Percentiles rank a stretch among this genome's conserved stretches.
These are phyloP conservation scores for Desmodesmus armatus DNA, from an alignment of 139 green algal species.

Conservation along the genomic window DNA sequence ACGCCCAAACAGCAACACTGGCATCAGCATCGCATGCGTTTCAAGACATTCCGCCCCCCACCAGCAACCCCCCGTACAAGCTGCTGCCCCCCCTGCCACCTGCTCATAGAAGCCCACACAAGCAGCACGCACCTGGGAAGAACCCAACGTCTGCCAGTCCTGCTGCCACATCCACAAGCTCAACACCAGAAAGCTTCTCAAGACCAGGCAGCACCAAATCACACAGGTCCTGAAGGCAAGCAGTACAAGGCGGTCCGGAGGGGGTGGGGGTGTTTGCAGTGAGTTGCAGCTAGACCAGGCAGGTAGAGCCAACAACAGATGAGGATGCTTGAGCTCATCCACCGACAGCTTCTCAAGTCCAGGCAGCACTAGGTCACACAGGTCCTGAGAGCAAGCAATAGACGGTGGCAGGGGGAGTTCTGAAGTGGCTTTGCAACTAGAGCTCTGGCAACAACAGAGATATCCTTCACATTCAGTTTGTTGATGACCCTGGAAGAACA, in stretches of 20 bases:
- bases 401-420: background rate
- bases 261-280: background rate
- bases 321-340: too few relatives aligned
- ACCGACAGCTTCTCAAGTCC: background rate
- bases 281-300: too few relatives aligned
- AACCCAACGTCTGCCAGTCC: slow-evolving; percentile 33
- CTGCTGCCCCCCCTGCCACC: too few relatives aligned
- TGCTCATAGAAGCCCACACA: too few relatives aligned
- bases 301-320: too few relatives aligned
- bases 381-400: background rate
- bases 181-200: background rate
- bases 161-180: slow-evolving; percentile 20
- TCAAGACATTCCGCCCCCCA: too few relatives aligned
- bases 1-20: background rate
- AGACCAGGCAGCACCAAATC: slow-evolving; percentile 8
- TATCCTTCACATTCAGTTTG: too few relatives aligned
- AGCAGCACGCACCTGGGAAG: slow-evolving; percentile 15
- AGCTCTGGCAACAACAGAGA: too few relatives aligned
- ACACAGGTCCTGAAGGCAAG: slow-evolving; percentile 26
- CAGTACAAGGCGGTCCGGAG: background rate
- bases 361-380: background rate
- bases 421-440: too few relatives aligned
- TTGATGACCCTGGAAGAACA: too few relatives aligned
- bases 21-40: too few relatives aligned
- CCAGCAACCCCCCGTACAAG: too few relatives aligned